Conservation (phyloP, 768 basidiomycete genomes). For the Rhodocollybia butyracea region DNA sequence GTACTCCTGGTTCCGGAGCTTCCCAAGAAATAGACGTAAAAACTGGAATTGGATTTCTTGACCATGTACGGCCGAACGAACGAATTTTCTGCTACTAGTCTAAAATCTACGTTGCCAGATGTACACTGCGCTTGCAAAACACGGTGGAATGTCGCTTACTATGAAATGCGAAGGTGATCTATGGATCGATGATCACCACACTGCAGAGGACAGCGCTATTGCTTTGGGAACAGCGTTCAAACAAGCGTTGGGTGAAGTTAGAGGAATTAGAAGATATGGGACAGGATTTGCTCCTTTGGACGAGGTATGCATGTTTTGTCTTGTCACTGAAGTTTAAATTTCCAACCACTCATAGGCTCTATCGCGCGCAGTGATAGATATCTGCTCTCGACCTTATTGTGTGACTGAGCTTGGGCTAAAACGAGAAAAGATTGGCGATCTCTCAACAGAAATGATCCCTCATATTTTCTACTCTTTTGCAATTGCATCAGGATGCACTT, state of each 20-base stretch:
- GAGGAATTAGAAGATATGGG: slow-evolving; percentile 92
- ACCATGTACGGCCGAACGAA: slow-evolving; percentile 94
- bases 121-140: slow-evolving; percentile 97
- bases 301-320: slow-evolving; percentile 55
- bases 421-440: slow-evolving; percentile 90
- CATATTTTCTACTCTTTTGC: slow-evolving; percentile 98
- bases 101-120: slow-evolving; percentile 53
- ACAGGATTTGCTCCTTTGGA: slow-evolving; percentile 96
- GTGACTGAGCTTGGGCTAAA: slow-evolving; percentile 85
- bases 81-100: slow-evolving; percentile 9
- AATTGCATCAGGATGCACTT: slow-evolving; percentile 90
- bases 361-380: slow-evolving; percentile 94
- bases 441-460: slow-evolving; percentile 97
- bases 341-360: slow-evolving; percentile 59
- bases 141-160: slow-evolving; percentile 88
- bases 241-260: slow-evolving; percentile 89
- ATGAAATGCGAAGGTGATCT: slow-evolving; percentile 94
- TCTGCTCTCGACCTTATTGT: slow-evolving; percentile 96
- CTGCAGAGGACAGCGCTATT: slow-evolving; percentile 93
- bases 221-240: slow-evolving; percentile 91
- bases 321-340: not conserved
- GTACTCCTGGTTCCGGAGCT: slow-evolving; percentile 55
- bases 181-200: slow-evolving; percentile 98
- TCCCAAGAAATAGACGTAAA: slow-evolving; percentile 78
- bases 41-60: slow-evolving; percentile 98